phyloP scores from a whole-genome alignment of 305 asterid genomes.

The Fraxinus platypoda region DNA sequence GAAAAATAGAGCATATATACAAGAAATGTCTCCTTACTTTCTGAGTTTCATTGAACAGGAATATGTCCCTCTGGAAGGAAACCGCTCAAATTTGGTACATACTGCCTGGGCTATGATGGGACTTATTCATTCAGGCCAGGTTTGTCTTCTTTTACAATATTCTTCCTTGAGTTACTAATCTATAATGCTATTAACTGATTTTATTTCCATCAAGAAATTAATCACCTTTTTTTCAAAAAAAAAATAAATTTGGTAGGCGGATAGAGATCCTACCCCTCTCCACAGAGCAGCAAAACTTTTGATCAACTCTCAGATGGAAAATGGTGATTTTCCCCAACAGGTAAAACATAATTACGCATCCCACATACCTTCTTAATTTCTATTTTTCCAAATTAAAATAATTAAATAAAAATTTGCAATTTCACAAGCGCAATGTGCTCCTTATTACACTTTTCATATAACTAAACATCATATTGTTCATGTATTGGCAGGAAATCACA shows the following conservation, averaged over 20 bases:
- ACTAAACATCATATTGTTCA: neutral
- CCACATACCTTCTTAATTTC: neutral
- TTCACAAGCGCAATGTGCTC: neutral
- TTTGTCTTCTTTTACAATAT: slow-evolving; percentile 15
- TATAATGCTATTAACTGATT: neutral
- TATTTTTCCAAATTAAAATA: neutral
- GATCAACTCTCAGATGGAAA: slow-evolving; percentile 80
- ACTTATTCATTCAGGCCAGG: slow-evolving; percentile 82
- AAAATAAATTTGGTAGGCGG: slow-evolving; percentile 32
- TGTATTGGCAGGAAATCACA: slow-evolving; percentile 56
- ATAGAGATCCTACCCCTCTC: slow-evolving; percentile 71
- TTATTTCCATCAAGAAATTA: neutral
- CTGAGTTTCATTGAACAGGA: slow-evolving; percentile 38
- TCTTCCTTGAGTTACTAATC: neutral
- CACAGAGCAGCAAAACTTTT: slow-evolving; percentile 73
- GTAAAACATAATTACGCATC: slow-evolving; percentile 26
- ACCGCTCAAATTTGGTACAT: slow-evolving; percentile 76
- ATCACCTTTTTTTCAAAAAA: neutral
- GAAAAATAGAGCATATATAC: neutral
- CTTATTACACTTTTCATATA: neutral
- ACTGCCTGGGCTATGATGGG: slow-evolving; percentile 98
- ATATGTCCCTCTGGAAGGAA: slow-evolving; percentile 64
- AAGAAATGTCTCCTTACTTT: neutral
- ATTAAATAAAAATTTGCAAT: neutral
- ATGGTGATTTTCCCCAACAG: slow-evolving; percentile 95